Conservation (phyloP, 2,329 filamentous ascomycete genomes). For the Graphilbum fragrans region DNA sequence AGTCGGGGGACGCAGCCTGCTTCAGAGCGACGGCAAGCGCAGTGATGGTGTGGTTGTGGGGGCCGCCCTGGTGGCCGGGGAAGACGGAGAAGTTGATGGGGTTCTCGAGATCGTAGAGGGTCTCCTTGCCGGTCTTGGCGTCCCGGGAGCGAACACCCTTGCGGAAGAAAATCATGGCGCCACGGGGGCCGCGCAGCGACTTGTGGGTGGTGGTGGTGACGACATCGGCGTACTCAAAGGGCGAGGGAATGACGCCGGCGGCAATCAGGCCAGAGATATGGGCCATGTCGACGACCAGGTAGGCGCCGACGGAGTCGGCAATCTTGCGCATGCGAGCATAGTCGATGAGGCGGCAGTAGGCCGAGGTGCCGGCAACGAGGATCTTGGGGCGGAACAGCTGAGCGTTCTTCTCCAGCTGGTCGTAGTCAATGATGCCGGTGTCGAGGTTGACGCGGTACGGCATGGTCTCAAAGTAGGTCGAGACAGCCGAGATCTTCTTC, state of each 20-base stretch:
- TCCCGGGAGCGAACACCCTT: conserved; percentile 88
- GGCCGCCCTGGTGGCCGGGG: conserved; percentile 95
- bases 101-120: conserved; percentile 82
- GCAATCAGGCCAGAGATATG: conserved; percentile 96
- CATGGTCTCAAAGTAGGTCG: conserved; percentile 98
- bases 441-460: conserved; percentile 84
- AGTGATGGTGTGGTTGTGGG: conserved; percentile 99
- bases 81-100: conserved; percentile 99
- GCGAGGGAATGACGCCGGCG: conserved; percentile 83
- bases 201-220: conserved; percentile 99
- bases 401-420: conserved; percentile 80
- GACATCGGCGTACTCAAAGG: conserved; percentile 86
- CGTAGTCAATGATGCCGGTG: conserved; percentile 96
- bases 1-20: conserved; percentile 82
- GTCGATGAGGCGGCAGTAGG: conserved; percentile 96
- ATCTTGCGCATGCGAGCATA: conserved; percentile 95
- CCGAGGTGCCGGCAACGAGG: conserved; percentile 90
- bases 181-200: conserved; percentile 90
- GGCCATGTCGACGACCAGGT: conserved; percentile 95
- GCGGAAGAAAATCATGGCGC: conserved; percentile 99
- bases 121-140: conserved; percentile 82
- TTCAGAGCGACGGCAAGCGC: conserved; percentile 89
- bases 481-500: conserved; percentile 96
- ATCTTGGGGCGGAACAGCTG: conserved; percentile 91
- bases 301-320: conserved; percentile 84